Base-by-base conservation (phyloP, 176 grass and related monocot genomes). In the Phyllostachys edulis region DNA sequence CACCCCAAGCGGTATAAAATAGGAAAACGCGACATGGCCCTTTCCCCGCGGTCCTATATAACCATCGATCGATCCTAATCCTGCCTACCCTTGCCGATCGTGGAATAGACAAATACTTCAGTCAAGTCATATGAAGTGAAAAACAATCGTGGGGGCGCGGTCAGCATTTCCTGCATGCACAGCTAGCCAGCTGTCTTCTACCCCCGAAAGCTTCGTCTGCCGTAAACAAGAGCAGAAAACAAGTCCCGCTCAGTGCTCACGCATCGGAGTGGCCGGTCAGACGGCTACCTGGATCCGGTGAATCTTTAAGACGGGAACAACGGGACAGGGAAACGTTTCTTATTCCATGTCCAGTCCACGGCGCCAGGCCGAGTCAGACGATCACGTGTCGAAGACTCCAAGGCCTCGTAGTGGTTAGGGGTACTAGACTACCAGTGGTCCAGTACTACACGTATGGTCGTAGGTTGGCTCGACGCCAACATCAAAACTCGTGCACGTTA, bases 21-120 rank as follows among this genome's bases (percentile, higher is more conserved):
- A n/a, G n/a, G n/a, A n/a, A n/a, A n/a, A n/a, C n/a, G 17, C 56
- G 5, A 4, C 27, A 13, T 9, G 63, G 44, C 10, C 20, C 50
- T 69, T 17, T 77, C n/a, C n/a, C 46, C 24, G 18, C 46, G 23
- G 72, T 29, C 47, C 47, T 54, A 15, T n/a, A n/a, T n/a, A n/a
- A n/a, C 37, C 41, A 15, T 46, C 79, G 14, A 9, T 51, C 74
- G 64, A n/a, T 64, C 57, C 34, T 2, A 3, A 44, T 38, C 21
- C 14, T 2, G 7, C 11, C 21, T 23, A 9, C 56, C 21, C 21
- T 60, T 0, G 60, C 24, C 4, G 27, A 51, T 51, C 44, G 67
- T 20, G 39, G 67, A 81, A 81, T 9, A 36, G 77, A 87, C 69
- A 81, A 87, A 44, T 16, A 37, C 70, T 47, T 46, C 20, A 18